Conservation (phyloP, 495 filamentous ascomycete genomes). For the Penicillium cinerascens region DNA sequence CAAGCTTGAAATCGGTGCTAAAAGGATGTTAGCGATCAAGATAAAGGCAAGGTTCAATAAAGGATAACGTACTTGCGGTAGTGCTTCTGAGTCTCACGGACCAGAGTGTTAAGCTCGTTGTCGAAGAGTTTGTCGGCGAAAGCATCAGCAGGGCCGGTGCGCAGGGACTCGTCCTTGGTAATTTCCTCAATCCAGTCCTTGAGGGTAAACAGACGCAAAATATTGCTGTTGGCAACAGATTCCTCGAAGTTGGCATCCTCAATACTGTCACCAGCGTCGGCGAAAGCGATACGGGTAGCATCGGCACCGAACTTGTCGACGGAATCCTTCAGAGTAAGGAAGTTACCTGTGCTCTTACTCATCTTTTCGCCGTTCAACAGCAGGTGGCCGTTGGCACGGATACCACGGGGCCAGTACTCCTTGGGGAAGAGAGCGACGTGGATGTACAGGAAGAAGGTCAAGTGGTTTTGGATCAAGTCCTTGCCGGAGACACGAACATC, state of each 20-base stretch:
- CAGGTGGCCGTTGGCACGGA: constrained; percentile 89
- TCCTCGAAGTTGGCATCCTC: constrained; percentile 98
- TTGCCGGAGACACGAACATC: constrained; percentile 83
- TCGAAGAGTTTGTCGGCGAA: constrained; percentile 89
- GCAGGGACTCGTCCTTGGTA: constrained; percentile 65
- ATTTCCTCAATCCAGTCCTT: constrained; percentile 92
- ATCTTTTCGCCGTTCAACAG: constrained; percentile 96
- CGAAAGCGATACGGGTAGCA: constrained; percentile 84
- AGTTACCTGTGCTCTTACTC: constrained; percentile 93
- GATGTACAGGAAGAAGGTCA: constrained; percentile 96
- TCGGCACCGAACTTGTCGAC: constrained; percentile 93
- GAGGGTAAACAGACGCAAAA: constrained; percentile 79
- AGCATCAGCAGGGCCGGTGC: constrained; percentile 66
- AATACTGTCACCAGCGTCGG: constrained; percentile 91
- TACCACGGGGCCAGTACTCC: constrained; percentile 79
- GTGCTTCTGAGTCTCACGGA: constrained; percentile 66
- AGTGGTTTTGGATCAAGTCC: constrained; percentile 82
- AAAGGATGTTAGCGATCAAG: constrained; percentile 27
- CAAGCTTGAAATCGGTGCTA: constrained; percentile 81
- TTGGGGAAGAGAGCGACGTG: constrained; percentile 84
- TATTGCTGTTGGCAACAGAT: constrained; percentile 83
- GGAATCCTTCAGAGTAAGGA: constrained; percentile 83
- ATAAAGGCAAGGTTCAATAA: background rate
- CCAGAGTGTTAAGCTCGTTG: constrained; percentile 88
- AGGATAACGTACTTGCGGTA: constrained; percentile 60